These are phyloP conservation scores for Leccinum solheimii DNA, from an alignment of 1,284 basidiomycete species.

Conservation along the genomic window DNA sequence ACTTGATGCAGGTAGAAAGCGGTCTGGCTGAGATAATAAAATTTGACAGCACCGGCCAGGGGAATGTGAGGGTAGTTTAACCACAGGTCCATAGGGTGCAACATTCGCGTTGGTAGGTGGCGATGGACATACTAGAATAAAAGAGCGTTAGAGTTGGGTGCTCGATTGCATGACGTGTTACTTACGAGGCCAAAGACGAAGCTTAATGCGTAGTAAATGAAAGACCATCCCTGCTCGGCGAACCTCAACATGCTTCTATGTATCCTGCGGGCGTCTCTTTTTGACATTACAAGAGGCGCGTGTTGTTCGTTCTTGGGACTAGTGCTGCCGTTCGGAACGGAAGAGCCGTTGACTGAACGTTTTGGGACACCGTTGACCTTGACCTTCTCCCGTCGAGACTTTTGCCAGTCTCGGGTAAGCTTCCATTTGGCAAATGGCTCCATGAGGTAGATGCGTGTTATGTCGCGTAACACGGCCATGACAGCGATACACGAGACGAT, in stretches of 20 bases:
- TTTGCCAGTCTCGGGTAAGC: conserved; percentile 53
- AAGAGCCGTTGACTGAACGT: conserved; percentile 34
- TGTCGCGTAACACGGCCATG: conserved; percentile 80
- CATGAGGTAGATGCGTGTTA: conserved; percentile 67
- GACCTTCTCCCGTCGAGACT: conserved; percentile 29
- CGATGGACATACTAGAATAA: conserved; percentile 71
- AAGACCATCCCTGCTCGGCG: conserved; percentile 93
- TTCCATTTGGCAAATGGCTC: conserved; percentile 79
- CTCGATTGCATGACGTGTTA: conserved; percentile 26
- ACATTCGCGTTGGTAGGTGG: conserved; percentile 66
- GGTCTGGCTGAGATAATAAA: conserved; percentile 90
- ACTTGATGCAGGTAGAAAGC: conserved; percentile 94
- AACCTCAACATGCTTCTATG: conserved; percentile 81
- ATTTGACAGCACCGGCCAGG: conserved; percentile 78
- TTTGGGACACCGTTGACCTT: conserved; percentile 31
- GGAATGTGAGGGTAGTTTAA: conserved; percentile 79
- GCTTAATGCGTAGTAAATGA: conserved; percentile 77
- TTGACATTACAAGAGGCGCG: conserved; percentile 28
- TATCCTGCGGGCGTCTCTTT: conserved; percentile 54
- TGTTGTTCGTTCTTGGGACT: conserved; percentile 17
- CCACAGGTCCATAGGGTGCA: conserved; percentile 77
- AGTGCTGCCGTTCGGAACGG: conserved; percentile 30
- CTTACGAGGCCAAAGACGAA: conserved; percentile 85
- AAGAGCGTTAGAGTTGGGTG: conserved; percentile 2
- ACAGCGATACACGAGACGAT: conserved; percentile 72